Base-by-base conservation (phyloP, 208 protist genomes). In the Acanthamoeba sp. region DNA sequence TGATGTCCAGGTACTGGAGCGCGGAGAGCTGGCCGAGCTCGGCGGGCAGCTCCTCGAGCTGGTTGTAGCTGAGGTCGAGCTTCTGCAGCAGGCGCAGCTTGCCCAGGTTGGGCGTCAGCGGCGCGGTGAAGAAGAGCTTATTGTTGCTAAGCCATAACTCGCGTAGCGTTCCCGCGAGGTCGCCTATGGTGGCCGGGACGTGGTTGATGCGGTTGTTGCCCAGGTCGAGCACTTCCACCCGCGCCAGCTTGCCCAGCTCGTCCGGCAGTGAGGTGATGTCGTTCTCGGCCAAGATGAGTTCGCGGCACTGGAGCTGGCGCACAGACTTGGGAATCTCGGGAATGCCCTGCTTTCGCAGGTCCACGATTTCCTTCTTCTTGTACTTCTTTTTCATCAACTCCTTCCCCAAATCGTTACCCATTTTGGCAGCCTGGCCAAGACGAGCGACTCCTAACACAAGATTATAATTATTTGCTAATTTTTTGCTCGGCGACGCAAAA, bases 91-190 rank as follows among this genome's bases (percentile, higher is more conserved):
- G 34, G 16, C 48, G 59, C n/a, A 96, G 80, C 57, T 93, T 88
- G 64, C 96, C 96, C 0, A 97, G 14, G 2, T 95, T 91, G 50
- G 96, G 88, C 34, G 96, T 95, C 0, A 97, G 34, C 29, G 96
- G 96, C 4, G 90, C 90, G 50, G 93, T 92, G 34, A 95, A 97
- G 91, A 97, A 97, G n/a, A 97, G 64, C 80, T 97, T 97, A 62
- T 97, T 97, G 38, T 95, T 94, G 18, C 69, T 38, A 0, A 96
- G 40, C 45, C 89, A 95, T 12, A 97, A 36, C 69, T 97, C 84
- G n/a, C 94, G 82, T 27, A 97, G 66, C 22, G 94, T 95, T 22
- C 29, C 16, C 16, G 27, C 90, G 22, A 97, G 55, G 34, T 95
- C 40, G 27, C 94, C 95, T 16, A 97, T 62, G 16, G 95, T 93